phyloP scores from a whole-genome alignment of 2,329 filamentous ascomycete species.

The Dactylellina haptotyla region DNA sequence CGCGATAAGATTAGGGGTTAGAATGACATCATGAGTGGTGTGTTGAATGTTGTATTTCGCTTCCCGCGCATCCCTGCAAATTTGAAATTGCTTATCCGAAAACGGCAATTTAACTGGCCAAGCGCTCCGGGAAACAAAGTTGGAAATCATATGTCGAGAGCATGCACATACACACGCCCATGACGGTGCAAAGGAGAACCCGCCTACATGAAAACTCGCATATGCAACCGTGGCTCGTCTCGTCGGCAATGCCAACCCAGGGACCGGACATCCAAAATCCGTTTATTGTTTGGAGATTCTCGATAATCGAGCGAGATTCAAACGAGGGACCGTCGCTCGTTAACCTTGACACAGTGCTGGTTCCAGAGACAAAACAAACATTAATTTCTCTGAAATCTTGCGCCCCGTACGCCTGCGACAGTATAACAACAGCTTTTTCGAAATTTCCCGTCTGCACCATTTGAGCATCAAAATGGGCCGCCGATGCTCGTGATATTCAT shows the following conservation, averaged over 20 bases:
- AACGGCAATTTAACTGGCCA: constrained; percentile 7
- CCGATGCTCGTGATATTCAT: too few species aligned
- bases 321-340: too few species aligned
- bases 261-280: neutral
- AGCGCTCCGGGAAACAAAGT: neutral
- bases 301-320: neutral
- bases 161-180: neutral
- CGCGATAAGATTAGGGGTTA: too few species aligned
- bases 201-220: constrained; percentile 7
- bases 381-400: too few species aligned
- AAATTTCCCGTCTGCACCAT: too few species aligned
- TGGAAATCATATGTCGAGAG: neutral
- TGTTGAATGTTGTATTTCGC: constrained; percentile 32
- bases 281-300: neutral
- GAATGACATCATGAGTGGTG: neutral
- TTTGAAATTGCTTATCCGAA: neutral
- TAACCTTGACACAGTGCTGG: too few species aligned
- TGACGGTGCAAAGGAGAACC: neutral
- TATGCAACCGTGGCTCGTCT: constrained; percentile 26
- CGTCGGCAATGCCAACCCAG: neutral
- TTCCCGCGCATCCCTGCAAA: too few species aligned
- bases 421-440: too few species aligned
- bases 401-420: too few species aligned
- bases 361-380: too few species aligned
- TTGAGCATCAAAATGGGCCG: too few species aligned